Conservation (phyloP, 1,284 basidiomycete species). For the Fomitopsis betulina region DNA sequence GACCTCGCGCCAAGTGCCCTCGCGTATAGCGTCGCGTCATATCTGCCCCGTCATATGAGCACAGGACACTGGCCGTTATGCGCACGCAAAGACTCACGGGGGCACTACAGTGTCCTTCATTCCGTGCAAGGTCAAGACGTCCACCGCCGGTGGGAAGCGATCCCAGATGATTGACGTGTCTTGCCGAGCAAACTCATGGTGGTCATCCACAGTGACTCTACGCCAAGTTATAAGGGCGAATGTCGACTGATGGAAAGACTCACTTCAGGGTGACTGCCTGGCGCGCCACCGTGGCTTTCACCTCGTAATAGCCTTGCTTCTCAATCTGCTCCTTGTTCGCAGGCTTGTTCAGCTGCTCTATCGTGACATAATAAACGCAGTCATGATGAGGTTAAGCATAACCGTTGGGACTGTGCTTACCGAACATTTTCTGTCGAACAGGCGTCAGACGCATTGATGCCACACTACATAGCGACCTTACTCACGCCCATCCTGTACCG, state of each 20-base stretch:
- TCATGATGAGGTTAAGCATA: not conserved
- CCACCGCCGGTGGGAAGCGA: conserved; percentile 50
- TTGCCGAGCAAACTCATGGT: conserved; percentile 56
- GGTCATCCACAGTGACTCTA: conserved; percentile 51
- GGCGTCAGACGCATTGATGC: not conserved
- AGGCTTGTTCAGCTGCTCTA: conserved; percentile 3
- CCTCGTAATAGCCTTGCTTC: conserved; percentile 51
- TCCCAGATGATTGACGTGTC: conserved; percentile 62
- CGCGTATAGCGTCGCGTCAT: conserved; percentile 68
- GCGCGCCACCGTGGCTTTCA: conserved; percentile 58
- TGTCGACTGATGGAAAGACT: not conserved
- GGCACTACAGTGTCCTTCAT: conserved; percentile 60
- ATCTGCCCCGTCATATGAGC: conserved; percentile 34
- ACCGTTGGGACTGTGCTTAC: conserved; percentile 5
- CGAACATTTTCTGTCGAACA: conserved; percentile 15
- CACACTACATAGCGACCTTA: conserved; percentile 5
- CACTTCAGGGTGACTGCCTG: conserved; percentile 39
- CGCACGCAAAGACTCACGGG: conserved; percentile 42
- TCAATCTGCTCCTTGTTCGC: conserved; percentile 41
- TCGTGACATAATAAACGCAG: not conserved
- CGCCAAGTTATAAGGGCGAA: not conserved
- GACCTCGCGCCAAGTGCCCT: conserved; percentile 48
- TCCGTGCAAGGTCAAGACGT: conserved; percentile 70
- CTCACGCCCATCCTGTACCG: conserved; percentile 72
- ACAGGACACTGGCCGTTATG: not conserved